Evolutionary conservation across 768 basidiomycete genomes (phyloP).

Genomic region (Aureoboletus auriporus): DNA sequence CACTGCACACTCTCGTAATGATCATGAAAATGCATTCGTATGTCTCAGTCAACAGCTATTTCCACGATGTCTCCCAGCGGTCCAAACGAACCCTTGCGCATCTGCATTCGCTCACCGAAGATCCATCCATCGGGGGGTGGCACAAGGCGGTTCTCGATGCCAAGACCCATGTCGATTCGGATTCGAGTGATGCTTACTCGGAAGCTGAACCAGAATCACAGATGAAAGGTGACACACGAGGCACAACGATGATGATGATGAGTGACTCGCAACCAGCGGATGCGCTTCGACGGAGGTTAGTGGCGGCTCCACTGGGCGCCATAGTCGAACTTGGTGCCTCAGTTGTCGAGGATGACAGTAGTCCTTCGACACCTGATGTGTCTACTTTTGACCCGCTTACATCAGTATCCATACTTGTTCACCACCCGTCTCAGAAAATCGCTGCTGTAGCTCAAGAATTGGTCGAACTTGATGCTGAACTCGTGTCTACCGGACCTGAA

Average conservation of each 20-base stretch:
- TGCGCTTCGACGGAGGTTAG: slow-evolving; percentile 56
- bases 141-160: slow-evolving; percentile 55
- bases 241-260: slow-evolving; percentile 41
- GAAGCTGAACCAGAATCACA: slow-evolving; percentile 11
- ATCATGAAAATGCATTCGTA: slow-evolving; percentile 98
- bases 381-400: slow-evolving; percentile 9
- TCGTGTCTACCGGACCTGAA: slow-evolving; percentile 66
- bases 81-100: slow-evolving; percentile 39
- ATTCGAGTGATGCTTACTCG: slow-evolving; percentile 18
- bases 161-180: slow-evolving; percentile 32
- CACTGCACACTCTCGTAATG: slow-evolving; percentile 83
- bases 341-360: background rate
- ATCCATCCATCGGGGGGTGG: slow-evolving; percentile 56
- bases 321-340: slow-evolving; percentile 5
- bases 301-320: slow-evolving; percentile 26
- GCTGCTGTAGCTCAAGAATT: slow-evolving; percentile 71
- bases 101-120: slow-evolving; percentile 45
- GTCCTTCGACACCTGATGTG: slow-evolving; percentile 1
- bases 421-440: slow-evolving; percentile 66
- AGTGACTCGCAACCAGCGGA: slow-evolving; percentile 47
- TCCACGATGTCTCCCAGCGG: slow-evolving; percentile 51
- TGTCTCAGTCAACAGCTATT: slow-evolving; percentile 80
- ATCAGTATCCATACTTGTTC: slow-evolving; percentile 42
- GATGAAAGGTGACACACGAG: slow-evolving; percentile 37
- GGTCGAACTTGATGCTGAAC: slow-evolving; percentile 70